Evolutionary conservation across 208 protist genomes (phyloP), one percentile per base, ranked within the genome.

Genomic region (Leishmania guyanensis): DNA sequence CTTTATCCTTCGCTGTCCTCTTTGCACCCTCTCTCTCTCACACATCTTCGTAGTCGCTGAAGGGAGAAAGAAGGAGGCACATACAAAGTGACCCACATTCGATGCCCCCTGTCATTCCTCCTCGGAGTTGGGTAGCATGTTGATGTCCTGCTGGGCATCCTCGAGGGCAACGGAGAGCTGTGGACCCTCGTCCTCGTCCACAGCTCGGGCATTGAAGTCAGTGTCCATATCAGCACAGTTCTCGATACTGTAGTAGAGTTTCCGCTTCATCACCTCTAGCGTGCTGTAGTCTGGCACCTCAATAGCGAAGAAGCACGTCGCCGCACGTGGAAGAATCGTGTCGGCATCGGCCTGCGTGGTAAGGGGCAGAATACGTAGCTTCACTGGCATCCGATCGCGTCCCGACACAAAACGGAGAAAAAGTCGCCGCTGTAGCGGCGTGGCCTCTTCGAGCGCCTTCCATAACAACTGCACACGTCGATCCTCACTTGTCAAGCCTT

Each of bases 221-320:
- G 93, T 97, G 88, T 99, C 98, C 80, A 99, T 99, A 77, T 97
- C 95, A 9, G 86, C 87, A 78, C 98, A 99, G 88, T 99, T 97
- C 75, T 96, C 91, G 73, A 99, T 98, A 79, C 97, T 98, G 90
- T 99, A 99, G 77, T 96, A 96, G 39, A 99, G 91, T 83, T 98
- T 98, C 58, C 86, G 84, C 85, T 96, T 96, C 91, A 99, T 94
- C 36, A 98, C 91, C n/a, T 98, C 96, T 22, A 98, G 81, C 0
- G 89, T 93, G 78, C 92, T 97, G 88, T 99, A 99, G 80, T 98
- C 90, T 10, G 98, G 98, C 53, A 99, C 84, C 81, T 99, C 95
- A 43, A 99, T 51, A 22, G 94, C 90, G 80, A 99, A 99, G 89
- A 99, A 99, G 92, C 98, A 99, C 78, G 98, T 99, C 36, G 97